phyloP scores from a whole-genome alignment of 768 basidiomycete species.

The Sporobolomyces phaffii region DNA sequence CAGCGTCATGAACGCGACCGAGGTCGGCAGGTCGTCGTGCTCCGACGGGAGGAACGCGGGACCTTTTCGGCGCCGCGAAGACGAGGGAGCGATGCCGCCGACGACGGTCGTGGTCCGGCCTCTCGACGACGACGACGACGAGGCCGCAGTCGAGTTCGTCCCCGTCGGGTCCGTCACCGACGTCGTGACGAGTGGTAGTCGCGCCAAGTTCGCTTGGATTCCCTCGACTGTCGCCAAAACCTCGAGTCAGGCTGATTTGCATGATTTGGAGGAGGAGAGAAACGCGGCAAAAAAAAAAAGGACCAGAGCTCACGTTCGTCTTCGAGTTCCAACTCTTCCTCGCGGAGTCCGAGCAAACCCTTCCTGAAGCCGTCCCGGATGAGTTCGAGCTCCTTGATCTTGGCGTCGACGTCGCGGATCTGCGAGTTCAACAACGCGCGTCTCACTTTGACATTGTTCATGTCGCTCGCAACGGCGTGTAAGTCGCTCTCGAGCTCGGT shows the following conservation, averaged over 20 bases:
- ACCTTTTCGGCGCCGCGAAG: conserved; percentile 52
- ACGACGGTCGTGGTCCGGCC: neutral
- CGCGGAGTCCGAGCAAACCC: conserved; percentile 76
- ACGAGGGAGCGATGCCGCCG: neutral
- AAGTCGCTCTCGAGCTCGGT: conserved; percentile 71
- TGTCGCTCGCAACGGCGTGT: conserved; percentile 79
- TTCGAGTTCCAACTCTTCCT: conserved; percentile 94
- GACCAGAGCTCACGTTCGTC: conserved; percentile 69
- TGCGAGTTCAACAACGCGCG: conserved; percentile 76
- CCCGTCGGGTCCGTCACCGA: no score
- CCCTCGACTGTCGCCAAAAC: conserved; percentile 63
- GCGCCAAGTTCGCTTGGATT: conserved; percentile 54
- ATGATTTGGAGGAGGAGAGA: no score
- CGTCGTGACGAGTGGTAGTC: conserved; percentile 9
- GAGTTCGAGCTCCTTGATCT: conserved; percentile 75
- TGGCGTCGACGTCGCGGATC: conserved; percentile 78
- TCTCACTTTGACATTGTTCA: conserved; percentile 83
- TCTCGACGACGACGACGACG: neutral
- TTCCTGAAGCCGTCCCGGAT: conserved; percentile 74
- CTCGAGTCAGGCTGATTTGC: neutral
- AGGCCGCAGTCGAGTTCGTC: neutral
- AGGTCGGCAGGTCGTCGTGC: conserved; percentile 87
- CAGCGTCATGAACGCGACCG: conserved; percentile 94
- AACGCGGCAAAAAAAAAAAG: neutral
- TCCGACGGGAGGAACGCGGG: conserved; percentile 95